These are phyloP conservation scores for Actinomortierella wolfii DNA, from an alignment of 371 early-diverging fungal species.

Conservation along the genomic window DNA sequence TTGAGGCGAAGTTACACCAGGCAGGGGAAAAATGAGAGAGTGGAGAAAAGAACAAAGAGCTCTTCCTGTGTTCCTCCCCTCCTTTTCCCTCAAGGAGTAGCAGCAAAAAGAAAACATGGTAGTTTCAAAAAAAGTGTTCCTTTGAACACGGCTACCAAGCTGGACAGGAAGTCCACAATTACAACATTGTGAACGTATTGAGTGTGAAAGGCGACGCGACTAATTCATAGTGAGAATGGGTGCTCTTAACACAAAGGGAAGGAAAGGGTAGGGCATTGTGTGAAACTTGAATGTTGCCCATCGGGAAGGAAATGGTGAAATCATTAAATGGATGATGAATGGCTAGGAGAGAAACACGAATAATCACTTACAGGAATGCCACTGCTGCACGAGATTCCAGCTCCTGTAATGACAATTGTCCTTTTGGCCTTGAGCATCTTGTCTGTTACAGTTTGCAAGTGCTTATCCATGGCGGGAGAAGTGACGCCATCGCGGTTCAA, in stretches of 20 bases:
- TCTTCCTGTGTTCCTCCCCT: no score
- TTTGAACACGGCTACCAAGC: no score
- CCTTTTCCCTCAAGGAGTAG: no score
- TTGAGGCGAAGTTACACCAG: not conserved
- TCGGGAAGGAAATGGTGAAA: no score
- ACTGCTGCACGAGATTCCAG: constrained; percentile 90
- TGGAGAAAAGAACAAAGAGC: no score
- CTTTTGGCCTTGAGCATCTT: constrained; percentile 69
- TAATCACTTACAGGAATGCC: constrained; percentile 81
- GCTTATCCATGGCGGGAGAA: constrained; percentile 25
- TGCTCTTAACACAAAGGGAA: not conserved
- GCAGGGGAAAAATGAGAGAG: constrained; percentile 2
- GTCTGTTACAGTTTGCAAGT: constrained; percentile 53
- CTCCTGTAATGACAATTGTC: constrained; percentile 87
- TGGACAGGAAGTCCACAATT: no score
- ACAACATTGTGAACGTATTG: no score
- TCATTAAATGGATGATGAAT: no score
- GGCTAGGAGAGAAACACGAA: no score
- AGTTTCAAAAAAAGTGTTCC: no score
- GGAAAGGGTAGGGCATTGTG: not conserved
- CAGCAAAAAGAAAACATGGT: no score
- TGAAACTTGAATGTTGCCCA: constrained; percentile 5
- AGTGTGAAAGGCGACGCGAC: no score
- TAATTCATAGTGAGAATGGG: not conserved
- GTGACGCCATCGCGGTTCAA: constrained; percentile 44